Base-by-base conservation (phyloP, 345 rosid species). In the Tarenaya hassleriana region DNA sequence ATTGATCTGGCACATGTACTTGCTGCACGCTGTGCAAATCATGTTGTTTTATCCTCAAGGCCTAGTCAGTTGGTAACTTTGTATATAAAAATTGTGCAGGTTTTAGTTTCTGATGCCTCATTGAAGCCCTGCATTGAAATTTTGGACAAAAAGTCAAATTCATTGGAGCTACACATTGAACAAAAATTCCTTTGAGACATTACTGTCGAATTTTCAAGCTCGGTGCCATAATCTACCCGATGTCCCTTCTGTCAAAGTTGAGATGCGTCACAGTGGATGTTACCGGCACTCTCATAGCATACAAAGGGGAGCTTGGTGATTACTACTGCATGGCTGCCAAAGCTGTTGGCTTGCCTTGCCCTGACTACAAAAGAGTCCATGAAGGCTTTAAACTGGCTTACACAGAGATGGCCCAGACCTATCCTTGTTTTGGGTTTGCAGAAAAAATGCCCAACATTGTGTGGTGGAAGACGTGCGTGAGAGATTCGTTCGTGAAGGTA, bases 321-420 rank as follows among this genome's bases (percentile, higher is more conserved):
- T 92, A 88, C 74, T 92, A 88, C 44, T 92, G 98, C 72, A 92
- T 92, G 98, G 98, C 96, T 42, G 96, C 98, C 59, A 92, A 92
- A 74, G 71, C 98, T 16, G 75, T 71, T 52, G 98, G 98, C 41
- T 70, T 77, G 27, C 94, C 94, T 17, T 92, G 98, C 69, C 98
- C 98, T 16, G 95, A 92, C 68, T 92, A 92, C 52, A 84, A 83
- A 60, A 79, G 94, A 0, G 68, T 92, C 39, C 98, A 92, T 47
- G 80, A 83, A 74, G 98, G 98, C 55, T 92, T 92, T 63, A 85
- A 88, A 55, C 57, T 79, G 62, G 96, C 98, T 35, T 92, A 92
- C 31, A 74, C 85, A 16, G 94, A 88, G 13, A 92, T 88, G 96
- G 86, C 94, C 31, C 81, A 59, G 14, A 75, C 79, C 39, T 81